phyloP scores from a whole-genome alignment of 2,329 filamentous ascomycete genomes.

The Alternaria burnsii region DNA sequence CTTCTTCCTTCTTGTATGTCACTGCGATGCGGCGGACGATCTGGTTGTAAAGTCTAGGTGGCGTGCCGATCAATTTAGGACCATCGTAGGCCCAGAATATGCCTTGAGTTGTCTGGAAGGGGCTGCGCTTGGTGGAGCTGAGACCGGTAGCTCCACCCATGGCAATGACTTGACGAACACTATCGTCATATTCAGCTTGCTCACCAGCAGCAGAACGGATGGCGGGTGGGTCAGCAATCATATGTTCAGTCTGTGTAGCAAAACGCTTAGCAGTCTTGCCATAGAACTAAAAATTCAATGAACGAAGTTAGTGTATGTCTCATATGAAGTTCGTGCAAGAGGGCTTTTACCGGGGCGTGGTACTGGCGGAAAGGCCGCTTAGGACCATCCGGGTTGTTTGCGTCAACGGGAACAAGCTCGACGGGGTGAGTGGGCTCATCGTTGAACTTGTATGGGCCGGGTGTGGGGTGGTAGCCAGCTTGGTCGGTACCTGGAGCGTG shows the following conservation, averaged over 20 bases:
- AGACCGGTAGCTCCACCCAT: slow-evolving; percentile 21
- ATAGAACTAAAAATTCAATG: slow-evolving; percentile 20
- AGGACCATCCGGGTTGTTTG: slow-evolving; percentile 33
- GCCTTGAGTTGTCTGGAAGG: slow-evolving; percentile 20
- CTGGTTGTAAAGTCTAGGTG: slow-evolving; percentile 28
- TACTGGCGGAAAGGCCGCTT: slow-evolving; percentile 26
- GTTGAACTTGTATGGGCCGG: slow-evolving; percentile 30
- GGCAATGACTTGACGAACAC: slow-evolving; percentile 13
- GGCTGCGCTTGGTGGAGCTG: slow-evolving; percentile 23
- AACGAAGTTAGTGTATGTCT: no score
- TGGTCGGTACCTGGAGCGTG: slow-evolving; percentile 17
- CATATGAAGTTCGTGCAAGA: no score
- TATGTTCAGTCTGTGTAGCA: slow-evolving; percentile 25
- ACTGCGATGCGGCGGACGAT: slow-evolving; percentile 35
- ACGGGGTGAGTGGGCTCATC: slow-evolving; percentile 39
- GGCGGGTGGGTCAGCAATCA: slow-evolving; percentile 21
- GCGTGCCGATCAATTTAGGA: slow-evolving; percentile 32
- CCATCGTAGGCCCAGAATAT: slow-evolving; percentile 28
- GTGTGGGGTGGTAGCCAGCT: slow-evolving; percentile 27
- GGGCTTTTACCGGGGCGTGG: slow-evolving; percentile 17
- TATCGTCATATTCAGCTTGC: slow-evolving; percentile 23
- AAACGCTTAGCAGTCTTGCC: slow-evolving; percentile 32
- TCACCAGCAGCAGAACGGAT: slow-evolving; percentile 14
- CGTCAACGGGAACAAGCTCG: slow-evolving; percentile 27
- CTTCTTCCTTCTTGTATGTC: slow-evolving; percentile 17